Percentiles rank a stretch among this genome's conserved stretches.
These are phyloP conservation scores for Poa pratensis DNA, from an alignment of 176 grass and related monocot species.

Conservation along the genomic window DNA sequence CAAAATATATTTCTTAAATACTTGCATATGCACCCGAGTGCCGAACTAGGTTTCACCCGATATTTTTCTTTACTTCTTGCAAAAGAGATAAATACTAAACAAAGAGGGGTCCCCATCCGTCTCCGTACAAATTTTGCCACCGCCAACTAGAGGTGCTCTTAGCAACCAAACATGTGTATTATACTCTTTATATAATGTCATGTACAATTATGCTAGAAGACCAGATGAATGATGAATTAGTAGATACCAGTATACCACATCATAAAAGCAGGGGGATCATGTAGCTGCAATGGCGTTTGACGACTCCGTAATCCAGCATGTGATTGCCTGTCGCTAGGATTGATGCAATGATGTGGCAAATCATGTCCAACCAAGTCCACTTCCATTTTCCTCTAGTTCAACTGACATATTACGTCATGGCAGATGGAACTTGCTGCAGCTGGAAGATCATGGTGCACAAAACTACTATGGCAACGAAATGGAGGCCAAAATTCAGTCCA, in stretches of 20 bases:
- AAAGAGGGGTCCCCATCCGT: too few species aligned
- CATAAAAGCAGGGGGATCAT: neutral
- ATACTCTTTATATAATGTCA: neutral
- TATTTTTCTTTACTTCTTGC: too few species aligned
- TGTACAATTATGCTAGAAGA: slow-evolving; percentile 17
- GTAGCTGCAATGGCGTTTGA: too few species aligned
- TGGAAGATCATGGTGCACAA: neutral
- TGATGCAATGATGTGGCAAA: neutral
- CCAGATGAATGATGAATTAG: neutral
- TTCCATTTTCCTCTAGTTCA: neutral
- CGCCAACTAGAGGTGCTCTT: too few species aligned
- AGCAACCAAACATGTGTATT: too few species aligned
- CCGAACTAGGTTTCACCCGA: too few species aligned
- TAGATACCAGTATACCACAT: neutral
- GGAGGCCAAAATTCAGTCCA: slow-evolving; percentile 51
- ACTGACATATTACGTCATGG: neutral
- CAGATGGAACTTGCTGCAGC: neutral
- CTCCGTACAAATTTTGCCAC: too few species aligned
- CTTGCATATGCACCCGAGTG: too few species aligned
- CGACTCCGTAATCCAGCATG: neutral
- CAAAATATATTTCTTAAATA: too few species aligned
- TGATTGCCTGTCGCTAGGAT: neutral
- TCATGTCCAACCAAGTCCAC: neutral
- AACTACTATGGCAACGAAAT: neutral
- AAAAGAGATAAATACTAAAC: too few species aligned